Evolutionary conservation across 108 stramenopile species (phyloP).

Genomic region (Skeletonema grethae): DNA sequence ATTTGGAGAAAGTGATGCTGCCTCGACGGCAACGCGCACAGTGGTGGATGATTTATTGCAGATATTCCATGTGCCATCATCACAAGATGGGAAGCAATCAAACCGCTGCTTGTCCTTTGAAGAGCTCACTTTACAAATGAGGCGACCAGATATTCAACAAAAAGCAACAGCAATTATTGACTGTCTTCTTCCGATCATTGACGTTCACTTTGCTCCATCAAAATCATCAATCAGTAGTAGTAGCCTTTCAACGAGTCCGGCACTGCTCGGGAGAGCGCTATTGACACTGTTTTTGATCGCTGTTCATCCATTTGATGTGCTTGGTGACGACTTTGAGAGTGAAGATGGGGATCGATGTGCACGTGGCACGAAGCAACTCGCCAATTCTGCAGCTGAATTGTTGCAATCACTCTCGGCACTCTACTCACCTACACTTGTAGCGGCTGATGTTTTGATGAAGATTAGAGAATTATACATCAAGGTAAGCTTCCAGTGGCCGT

Average conservation of each 20-base stretch:
- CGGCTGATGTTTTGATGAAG: not conserved
- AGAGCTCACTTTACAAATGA: conserved; percentile 26
- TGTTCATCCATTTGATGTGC: conserved; percentile 30
- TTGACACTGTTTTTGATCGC: conserved; percentile 35
- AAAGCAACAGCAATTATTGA: conserved; percentile 16
- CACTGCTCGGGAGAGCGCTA: conserved; percentile 34
- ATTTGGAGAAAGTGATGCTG: not conserved
- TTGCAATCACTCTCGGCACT: not conserved
- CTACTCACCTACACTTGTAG: not conserved
- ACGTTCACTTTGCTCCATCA: conserved; percentile 1
- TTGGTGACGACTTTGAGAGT: conserved; percentile 24
- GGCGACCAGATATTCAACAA: conserved; percentile 22
- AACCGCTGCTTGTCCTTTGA: conserved; percentile 16
- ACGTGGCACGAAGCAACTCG: not conserved
- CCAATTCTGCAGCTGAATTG: not conserved
- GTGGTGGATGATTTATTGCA: conserved; percentile 15
- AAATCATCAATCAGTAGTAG: too few species aligned
- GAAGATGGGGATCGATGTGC: conserved; percentile 7
- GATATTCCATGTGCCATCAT: conserved; percentile 2
- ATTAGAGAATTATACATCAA: not conserved
- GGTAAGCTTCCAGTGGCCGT: not conserved
- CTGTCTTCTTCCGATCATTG: conserved; percentile 20
- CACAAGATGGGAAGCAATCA: not conserved
- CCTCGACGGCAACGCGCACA: not conserved
- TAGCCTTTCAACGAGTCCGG: too few species aligned